Evolutionary conservation across 225 moss, liverwort and hornwort genomes (phyloP).

Genomic region (Climacium dendroides): DNA sequence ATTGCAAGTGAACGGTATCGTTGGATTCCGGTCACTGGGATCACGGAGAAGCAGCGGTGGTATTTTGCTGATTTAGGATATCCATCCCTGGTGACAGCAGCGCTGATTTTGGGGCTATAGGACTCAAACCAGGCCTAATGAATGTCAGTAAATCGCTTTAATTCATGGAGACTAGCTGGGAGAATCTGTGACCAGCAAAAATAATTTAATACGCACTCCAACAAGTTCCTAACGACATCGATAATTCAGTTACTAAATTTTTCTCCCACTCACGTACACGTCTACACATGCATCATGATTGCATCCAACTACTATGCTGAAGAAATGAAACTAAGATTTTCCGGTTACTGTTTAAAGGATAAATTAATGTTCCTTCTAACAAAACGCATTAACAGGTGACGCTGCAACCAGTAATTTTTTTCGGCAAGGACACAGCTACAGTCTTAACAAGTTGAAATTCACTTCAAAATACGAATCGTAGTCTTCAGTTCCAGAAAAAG

Average conservation of each 20-base stretch:
- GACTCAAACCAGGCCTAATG: too few species aligned
- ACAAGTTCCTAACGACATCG: background rate
- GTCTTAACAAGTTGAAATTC: background rate
- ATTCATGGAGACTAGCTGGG: background rate
- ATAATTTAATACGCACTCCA: background rate
- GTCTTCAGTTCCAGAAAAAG: background rate
- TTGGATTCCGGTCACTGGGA: too few species aligned
- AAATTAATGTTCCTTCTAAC: background rate
- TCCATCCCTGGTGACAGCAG: too few species aligned
- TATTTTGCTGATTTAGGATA: too few species aligned
- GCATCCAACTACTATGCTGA: background rate
- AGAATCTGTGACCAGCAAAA: background rate
- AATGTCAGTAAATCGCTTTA: too few species aligned
- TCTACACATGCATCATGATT: background rate
- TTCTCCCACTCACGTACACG: background rate
- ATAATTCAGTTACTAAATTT: background rate
- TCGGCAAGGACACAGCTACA: background rate
- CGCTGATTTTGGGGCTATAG: too few species aligned
- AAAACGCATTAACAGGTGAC: background rate
- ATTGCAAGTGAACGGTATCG: too few species aligned
- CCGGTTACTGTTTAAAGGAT: background rate
- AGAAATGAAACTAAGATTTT: background rate
- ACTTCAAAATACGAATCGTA: background rate
- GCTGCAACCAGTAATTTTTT: background rate
- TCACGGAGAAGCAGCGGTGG: too few species aligned